Evolutionary conservation across 2,329 filamentous ascomycete species (phyloP), one percentile per base, ranked within the genome.

Genomic region (Fusarium papillatum): DNA sequence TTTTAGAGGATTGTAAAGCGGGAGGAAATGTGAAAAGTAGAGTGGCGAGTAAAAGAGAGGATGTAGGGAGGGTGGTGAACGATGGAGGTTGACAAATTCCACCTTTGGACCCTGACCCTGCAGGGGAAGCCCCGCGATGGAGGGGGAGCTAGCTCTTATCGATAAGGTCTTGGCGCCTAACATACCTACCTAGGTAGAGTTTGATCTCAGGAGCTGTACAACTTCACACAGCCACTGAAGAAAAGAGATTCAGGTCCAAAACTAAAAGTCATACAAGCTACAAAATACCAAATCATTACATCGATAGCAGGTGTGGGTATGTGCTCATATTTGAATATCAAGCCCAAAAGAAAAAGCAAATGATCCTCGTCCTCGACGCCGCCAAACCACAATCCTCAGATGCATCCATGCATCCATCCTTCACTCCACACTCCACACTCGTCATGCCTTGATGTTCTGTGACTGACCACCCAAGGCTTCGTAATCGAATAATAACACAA

Each of bases 21-120:
- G 41, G 9, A 24, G 34, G 43, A 17, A 50, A 22, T n/a, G 31
- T 19, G 34, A 31, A 26, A 43, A 26, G 59, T 43, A 38, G 53
- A 41, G 34, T 41, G 26, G 62, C 39, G 67, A 39, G 34, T 26
- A 24, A 50, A 50, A 34, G 61, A 29, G 17, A 34, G 22, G 39
- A 31, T 53, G 43, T 26, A 61, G 61, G 31, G 31, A 34, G 31
- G 31, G 34, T 19, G 46, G 26, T 38, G 26, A 43, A 46, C 31
- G 46, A 41, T 67, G 72, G 61, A 60, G 69, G 65, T 71, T 75
- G 72, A 78, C 75, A 76, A 78, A 78, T 76, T 72, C 64, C 66
- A 67, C 65, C 68, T 66, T 68, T 66, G 46, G 46, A 67, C 53
- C 61, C 59, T 69, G 34, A n/a, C n/a, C 34, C 55, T 48, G 34